These are phyloP conservation scores for Lolium multiflorum DNA, from an alignment of 176 grass and related monocot species.

Conservation along the genomic window DNA sequence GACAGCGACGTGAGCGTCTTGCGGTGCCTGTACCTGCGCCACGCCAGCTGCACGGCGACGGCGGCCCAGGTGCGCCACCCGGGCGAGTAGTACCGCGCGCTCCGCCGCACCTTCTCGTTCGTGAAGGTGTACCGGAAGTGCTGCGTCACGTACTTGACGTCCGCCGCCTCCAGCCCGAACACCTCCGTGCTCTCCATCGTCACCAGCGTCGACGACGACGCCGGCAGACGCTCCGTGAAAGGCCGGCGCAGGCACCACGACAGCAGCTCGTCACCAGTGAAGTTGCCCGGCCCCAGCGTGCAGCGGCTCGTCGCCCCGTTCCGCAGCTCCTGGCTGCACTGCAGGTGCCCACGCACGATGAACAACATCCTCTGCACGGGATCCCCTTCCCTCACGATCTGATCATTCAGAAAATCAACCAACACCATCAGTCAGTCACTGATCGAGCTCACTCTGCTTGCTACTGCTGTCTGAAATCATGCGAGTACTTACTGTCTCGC, in stretches of 20 bases:
- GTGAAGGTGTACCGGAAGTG: conserved; percentile 93
- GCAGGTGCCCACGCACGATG: conserved; percentile 84
- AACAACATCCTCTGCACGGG: conserved; percentile 88
- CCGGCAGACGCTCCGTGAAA: conserved; percentile 73
- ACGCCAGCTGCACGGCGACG: conserved; percentile 85
- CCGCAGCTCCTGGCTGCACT: conserved; percentile 79
- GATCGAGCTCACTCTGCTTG: not conserved
- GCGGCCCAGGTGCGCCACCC: conserved; percentile 94
- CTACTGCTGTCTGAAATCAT: not conserved
- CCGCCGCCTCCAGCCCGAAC: conserved; percentile 75
- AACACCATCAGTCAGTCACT: not conserved
- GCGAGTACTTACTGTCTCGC: conserved; percentile 61
- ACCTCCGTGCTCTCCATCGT: conserved; percentile 82
- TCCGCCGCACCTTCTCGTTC: conserved; percentile 79
- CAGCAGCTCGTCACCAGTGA: conserved; percentile 90
- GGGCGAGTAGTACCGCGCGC: conserved; percentile 86
- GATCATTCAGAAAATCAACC: not conserved
- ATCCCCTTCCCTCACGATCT: conserved; percentile 80
- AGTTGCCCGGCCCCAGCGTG: conserved; percentile 91
- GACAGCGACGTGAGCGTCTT: conserved; percentile 75
- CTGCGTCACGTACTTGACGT: conserved; percentile 93
- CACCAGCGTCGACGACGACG: conserved; percentile 77
- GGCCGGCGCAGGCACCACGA: conserved; percentile 91
- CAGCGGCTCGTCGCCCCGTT: conserved; percentile 76
- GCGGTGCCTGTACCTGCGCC: conserved; percentile 79